Percentiles rank a stretch among this genome's conserved stretches.
phyloP scores from a whole-genome alignment of 139 green algal species.

The Tetraselmis chui region DNA sequence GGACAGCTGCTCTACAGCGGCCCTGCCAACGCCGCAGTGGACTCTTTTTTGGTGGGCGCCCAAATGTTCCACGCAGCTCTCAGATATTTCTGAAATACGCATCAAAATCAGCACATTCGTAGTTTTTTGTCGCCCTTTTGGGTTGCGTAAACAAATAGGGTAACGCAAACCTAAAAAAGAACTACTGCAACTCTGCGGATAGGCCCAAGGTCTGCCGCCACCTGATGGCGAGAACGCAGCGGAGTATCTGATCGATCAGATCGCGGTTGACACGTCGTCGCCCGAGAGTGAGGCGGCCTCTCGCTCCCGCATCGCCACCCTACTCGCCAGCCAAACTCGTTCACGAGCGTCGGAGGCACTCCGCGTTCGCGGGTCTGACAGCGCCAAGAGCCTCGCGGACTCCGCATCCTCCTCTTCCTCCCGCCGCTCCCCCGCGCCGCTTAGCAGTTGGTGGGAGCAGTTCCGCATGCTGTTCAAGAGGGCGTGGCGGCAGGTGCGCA shows the following conservation, averaged over 20 bases:
- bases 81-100: too few species aligned
- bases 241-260: slow-evolving; percentile 87
- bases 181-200: background rate
- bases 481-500: slow-evolving; percentile 31
- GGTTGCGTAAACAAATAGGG: too few species aligned
- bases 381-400: background rate
- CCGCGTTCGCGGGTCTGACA: background rate
- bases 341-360: background rate
- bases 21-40: slow-evolving; percentile 10
- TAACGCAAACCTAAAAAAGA: background rate
- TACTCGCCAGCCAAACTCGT: slow-evolving; percentile 4
- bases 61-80: too few species aligned
- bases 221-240: background rate
- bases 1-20: slow-evolving; percentile 40
- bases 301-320: slow-evolving; percentile 33
- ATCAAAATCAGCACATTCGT: too few species aligned
- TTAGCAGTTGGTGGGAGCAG: slow-evolving; percentile 22
- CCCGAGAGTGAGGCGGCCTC: slow-evolving; percentile 40
- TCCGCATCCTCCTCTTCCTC: background rate
- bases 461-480: slow-evolving; percentile 36
- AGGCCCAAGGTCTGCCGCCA: background rate
- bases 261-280: slow-evolving; percentile 66
- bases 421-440: background rate
- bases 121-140: too few species aligned
- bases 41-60: background rate